These are phyloP conservation scores for Plasmopara muralis DNA, from an alignment of 352 stramenopile species.

Conservation along the genomic window DNA sequence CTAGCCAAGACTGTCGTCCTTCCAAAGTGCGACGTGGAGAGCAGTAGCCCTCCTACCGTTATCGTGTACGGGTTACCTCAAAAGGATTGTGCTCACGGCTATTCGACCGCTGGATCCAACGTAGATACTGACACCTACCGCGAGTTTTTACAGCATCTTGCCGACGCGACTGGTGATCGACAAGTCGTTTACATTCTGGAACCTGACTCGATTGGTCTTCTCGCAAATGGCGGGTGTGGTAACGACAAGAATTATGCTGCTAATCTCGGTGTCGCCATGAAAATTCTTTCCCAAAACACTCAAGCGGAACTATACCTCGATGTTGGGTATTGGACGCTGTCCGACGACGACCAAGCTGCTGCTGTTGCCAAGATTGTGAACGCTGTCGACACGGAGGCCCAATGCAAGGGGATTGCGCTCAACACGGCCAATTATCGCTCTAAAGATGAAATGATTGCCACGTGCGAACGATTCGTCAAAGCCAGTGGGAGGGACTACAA, in stretches of 20 bases:
- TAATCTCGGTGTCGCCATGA: slow-evolving; percentile 42
- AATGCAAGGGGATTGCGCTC: slow-evolving; percentile 42
- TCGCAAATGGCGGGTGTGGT: slow-evolving; percentile 34
- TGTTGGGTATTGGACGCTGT: slow-evolving; percentile 50
- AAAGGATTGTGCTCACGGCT: slow-evolving; percentile 48
- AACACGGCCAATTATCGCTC: slow-evolving; percentile 55
- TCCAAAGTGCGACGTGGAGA: slow-evolving; percentile 9
- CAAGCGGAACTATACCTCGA: slow-evolving; percentile 60
- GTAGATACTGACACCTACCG: slow-evolving; percentile 30
- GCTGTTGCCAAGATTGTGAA: slow-evolving; percentile 32
- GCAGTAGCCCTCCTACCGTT: slow-evolving; percentile 23
- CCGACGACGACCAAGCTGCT: slow-evolving; percentile 16
- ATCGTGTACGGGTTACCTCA: slow-evolving; percentile 56
- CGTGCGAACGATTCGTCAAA: slow-evolving; percentile 27
- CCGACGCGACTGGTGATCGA: slow-evolving; percentile 21
- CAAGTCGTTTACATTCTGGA: slow-evolving; percentile 57
- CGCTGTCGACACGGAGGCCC: slow-evolving; percentile 12
- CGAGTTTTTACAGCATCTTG: slow-evolving; percentile 35
- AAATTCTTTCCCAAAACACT: slow-evolving; percentile 36
- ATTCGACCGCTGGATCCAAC: slow-evolving; percentile 30
- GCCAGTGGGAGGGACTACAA: slow-evolving; percentile 26
- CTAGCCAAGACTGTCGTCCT: slow-evolving; percentile 23
- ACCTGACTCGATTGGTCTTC: slow-evolving; percentile 42
- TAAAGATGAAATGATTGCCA: slow-evolving; percentile 22
- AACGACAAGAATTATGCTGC: slow-evolving; percentile 32